Base-by-base conservation (phyloP, 768 basidiomycete genomes). In the Tephrocybe sp. region DNA sequence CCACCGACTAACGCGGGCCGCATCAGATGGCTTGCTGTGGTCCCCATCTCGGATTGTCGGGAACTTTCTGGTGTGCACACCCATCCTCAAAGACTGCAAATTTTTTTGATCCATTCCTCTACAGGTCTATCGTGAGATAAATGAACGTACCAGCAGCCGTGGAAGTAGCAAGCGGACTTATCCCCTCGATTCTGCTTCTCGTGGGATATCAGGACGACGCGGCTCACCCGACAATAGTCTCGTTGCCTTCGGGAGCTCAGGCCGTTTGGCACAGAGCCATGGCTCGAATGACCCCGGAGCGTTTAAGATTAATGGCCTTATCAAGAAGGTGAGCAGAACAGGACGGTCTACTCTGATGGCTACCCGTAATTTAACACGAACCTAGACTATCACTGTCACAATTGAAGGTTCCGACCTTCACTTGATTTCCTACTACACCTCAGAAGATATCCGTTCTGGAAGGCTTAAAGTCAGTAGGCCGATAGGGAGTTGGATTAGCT, bases 41-140 rank as follows among this genome's bases (percentile, higher is more conserved):
- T 88, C 85, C 16, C 89, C 90, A 0, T 89, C 87, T 53, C 78
- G 90, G 7, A 92, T 92, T 56, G 81, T 89, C 19, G 86, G 87
- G 53, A 92, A 92, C 67, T 92, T 91, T 65, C 71, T 94, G 60
- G 88, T 92, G 82, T 54, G 35, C 32, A 14, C 36, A 32, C 20
- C 32, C 16, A 23, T 35, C 20, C 16, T 35, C 40, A 33, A 11
- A 13, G 19, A 20, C 9, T 26, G 26, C 26, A 16, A 39, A 45
- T 19, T n/a, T n/a, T n/a, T n/a, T n/a, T 52, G 46, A 45, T 49
- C 23, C 14, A 43, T 23, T 10, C 20, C 36, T 26, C 4, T 42
- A 42, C 48, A 91, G 89, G 84, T 91, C 17, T 93, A 93, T 68
- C 84, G 89, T 34, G 87, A 92, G 63, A 85, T 89, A 52, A 83